Conservation (phyloP, 179 eudicot genomes). For the Amaranthus tricolor region DNA sequence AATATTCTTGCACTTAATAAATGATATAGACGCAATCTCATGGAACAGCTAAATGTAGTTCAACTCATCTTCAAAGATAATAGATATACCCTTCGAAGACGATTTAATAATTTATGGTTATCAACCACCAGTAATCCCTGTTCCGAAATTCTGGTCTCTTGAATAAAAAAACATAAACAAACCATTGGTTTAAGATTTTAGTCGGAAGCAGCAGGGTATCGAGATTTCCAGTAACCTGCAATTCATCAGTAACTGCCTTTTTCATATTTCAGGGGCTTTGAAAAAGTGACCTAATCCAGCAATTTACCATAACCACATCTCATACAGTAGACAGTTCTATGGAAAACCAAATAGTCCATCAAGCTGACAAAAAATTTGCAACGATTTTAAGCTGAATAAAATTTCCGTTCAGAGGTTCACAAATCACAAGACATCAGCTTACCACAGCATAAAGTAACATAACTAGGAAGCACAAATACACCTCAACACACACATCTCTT, state of each 20-base stretch:
- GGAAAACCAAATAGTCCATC: not conserved
- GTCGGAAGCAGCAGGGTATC: not conserved
- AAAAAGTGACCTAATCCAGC: not conserved
- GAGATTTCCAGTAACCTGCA: not conserved
- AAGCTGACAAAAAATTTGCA: not conserved
- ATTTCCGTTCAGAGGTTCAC: too few relatives aligned
- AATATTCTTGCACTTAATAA: too few relatives aligned
- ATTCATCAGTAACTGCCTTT: not conserved
- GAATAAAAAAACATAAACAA: not conserved
- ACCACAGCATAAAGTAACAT: too few relatives aligned
- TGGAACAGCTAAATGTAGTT: too few relatives aligned
- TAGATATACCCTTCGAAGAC: not conserved
- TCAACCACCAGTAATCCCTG: not conserved
- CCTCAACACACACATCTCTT: too few relatives aligned
- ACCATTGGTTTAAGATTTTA: not conserved
- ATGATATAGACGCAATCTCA: too few relatives aligned
- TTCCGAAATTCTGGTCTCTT: not conserved
- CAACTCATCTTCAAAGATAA: not conserved
- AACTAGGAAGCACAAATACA: too few relatives aligned
- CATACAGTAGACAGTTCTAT: too few relatives aligned
- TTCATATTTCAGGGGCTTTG: not conserved
- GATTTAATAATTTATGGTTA: not conserved
- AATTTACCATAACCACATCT: not conserved
- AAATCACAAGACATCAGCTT: not conserved
- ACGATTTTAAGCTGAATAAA: not conserved